These are phyloP conservation scores for Pichia gijzeniarum DNA, from an alignment of 805 yeast genomes.

Conservation along the genomic window DNA sequence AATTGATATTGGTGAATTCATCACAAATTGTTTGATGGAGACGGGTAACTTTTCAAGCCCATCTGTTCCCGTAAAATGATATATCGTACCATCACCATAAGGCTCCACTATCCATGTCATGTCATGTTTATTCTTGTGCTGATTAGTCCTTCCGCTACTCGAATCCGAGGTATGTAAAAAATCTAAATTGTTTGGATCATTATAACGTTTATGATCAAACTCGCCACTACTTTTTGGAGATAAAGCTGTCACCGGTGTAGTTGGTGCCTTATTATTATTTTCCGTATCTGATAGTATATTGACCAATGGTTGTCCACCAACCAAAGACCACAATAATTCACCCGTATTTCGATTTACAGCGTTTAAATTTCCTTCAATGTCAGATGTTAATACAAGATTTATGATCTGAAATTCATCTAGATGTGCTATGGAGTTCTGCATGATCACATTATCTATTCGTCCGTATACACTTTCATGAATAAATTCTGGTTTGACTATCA, in stretches of 20 bases:
- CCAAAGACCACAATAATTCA: conserved; percentile 66
- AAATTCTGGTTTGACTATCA: conserved; percentile 1
- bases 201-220: background rate
- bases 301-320: conserved; percentile 59
- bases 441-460: background rate
- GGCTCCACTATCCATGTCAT: conserved; percentile 89
- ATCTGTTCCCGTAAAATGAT: conserved; percentile 63
- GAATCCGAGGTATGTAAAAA: background rate
- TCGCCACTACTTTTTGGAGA: background rate
- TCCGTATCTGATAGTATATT: conserved; percentile 20
- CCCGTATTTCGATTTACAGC: conserved; percentile 77
- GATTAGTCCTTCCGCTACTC: background rate
- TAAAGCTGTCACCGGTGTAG: conserved; percentile 5
- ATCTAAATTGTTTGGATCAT: background rate
- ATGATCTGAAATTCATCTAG: conserved; percentile 32
- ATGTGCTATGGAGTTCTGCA: conserved; percentile 4
- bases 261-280: background rate
- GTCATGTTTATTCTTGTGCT: conserved; percentile 15
- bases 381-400: conserved; percentile 61
- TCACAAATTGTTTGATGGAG: conserved; percentile 66
- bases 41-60: conserved; percentile 83
- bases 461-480: background rate
- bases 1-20: conserved; percentile 80
- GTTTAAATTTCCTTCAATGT: conserved; percentile 82
- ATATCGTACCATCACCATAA: conserved; percentile 72